Evolutionary conservation across 2,329 filamentous ascomycete species (phyloP).

Genomic region (Sphaceloma murrayae): DNA sequence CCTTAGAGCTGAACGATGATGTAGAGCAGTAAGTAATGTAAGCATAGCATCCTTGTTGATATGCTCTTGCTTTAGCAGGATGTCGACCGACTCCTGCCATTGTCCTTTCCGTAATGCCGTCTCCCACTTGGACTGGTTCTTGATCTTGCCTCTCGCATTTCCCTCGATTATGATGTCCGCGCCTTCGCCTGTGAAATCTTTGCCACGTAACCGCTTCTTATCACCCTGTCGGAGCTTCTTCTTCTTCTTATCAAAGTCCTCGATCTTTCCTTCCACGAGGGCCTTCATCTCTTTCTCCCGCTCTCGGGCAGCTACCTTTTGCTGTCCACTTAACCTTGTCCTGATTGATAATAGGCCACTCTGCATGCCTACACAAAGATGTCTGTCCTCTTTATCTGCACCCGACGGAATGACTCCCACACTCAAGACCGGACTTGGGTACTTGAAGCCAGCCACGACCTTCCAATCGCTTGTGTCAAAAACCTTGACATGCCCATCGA

Average conservation of each 20-base stretch:
- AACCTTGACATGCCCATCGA: conserved; percentile 95
- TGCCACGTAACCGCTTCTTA: conserved; percentile 51
- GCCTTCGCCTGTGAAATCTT: conserved; percentile 74
- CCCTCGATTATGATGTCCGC: conserved; percentile 81
- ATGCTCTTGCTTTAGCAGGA: conserved; percentile 48
- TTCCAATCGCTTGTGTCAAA: conserved; percentile 95
- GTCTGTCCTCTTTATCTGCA: conserved; percentile 68
- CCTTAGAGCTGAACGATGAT: conserved; percentile 76
- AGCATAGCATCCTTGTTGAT: conserved; percentile 42
- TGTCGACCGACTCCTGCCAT: conserved; percentile 69
- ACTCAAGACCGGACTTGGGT: conserved; percentile 80
- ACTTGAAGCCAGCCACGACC: conserved; percentile 89
- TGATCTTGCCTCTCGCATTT: conserved; percentile 54
- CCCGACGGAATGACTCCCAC: conserved; percentile 64
- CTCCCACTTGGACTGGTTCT: conserved; percentile 68
- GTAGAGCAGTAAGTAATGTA: conserved; percentile 71
- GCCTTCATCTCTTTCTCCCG: conserved; percentile 78
- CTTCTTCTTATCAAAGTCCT: conserved; percentile 62
- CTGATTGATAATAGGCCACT: conserved; percentile 84
- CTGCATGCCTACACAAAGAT: conserved; percentile 90
- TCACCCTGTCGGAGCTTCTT: conserved; percentile 51
- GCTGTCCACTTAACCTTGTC: conserved; percentile 74
- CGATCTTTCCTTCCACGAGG: conserved; percentile 64
- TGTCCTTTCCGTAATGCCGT: conserved; percentile 65
- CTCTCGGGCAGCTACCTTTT: conserved; percentile 66